Conservation (phyloP, 2,329 filamentous ascomycete genomes). For the Aspergillus aculeatus region DNA sequence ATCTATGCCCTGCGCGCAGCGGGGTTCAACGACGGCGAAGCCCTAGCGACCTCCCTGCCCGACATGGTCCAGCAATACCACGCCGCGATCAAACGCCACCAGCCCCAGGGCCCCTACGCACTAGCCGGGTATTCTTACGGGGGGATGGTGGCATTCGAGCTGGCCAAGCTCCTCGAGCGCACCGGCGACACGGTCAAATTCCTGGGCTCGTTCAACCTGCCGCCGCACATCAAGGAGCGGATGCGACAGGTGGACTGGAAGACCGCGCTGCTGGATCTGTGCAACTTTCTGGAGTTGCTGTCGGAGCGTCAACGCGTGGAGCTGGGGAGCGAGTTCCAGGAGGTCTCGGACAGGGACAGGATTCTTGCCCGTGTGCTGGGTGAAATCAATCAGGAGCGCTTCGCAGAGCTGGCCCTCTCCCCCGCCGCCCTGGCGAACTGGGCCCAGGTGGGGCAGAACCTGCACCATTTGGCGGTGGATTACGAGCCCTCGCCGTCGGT, state of each 20-base stretch:
- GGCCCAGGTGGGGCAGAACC: not conserved
- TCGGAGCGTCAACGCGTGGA: not conserved
- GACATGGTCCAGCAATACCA: not conserved
- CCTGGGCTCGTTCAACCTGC: constrained; percentile 1
- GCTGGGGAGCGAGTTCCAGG: not conserved
- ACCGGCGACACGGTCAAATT: not conserved
- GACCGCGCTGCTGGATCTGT: constrained; percentile 1
- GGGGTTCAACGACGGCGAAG: constrained; percentile 31
- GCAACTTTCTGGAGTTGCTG: not conserved
- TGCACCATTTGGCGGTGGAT: not conserved
- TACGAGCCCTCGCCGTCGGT: not conserved
- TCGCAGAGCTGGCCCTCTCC: not conserved
- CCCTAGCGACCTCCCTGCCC: not conserved
- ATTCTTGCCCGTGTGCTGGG: not conserved
- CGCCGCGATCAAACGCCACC: not conserved
- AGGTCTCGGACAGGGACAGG: too few species aligned
- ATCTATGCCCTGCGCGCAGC: constrained; percentile 18
- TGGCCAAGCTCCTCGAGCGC: not conserved
- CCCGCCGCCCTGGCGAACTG: not conserved
- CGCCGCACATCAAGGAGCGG: constrained; percentile 3
- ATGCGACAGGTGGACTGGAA: constrained; percentile 2
- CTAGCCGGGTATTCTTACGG: not conserved
- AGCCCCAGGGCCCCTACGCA: constrained; percentile 1
- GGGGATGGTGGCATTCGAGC: constrained; percentile 5
- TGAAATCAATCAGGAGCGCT: not conserved